Evolutionary conservation across 352 stramenopile genomes (phyloP).

Genomic region (Albugo laibachii): DNA sequence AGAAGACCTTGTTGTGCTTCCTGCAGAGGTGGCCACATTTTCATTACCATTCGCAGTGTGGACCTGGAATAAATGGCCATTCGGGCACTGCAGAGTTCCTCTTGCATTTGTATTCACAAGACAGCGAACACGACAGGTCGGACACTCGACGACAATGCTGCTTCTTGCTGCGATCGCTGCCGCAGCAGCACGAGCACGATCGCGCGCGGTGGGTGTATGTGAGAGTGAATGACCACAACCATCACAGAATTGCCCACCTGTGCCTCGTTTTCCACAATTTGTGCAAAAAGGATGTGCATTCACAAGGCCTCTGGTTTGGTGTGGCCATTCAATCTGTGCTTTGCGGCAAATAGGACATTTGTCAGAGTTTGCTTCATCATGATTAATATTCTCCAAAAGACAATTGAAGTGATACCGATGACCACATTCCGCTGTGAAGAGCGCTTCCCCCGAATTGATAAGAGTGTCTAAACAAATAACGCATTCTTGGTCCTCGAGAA

Average conservation of each 20-base stretch:
- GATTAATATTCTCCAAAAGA: conserved; percentile 75
- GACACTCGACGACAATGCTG: conserved; percentile 60
- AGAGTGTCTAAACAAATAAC: conserved; percentile 75
- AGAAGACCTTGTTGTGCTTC: not conserved
- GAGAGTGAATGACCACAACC: conserved; percentile 49
- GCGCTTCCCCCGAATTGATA: conserved; percentile 19
- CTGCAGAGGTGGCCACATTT: conserved; percentile 18
- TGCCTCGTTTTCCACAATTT: conserved; percentile 52
- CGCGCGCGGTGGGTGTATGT: conserved; percentile 48
- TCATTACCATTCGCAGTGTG: conserved; percentile 2
- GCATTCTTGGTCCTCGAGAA: conserved; percentile 23
- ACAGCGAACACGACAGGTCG: conserved; percentile 52
- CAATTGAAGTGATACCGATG: conserved; percentile 77
- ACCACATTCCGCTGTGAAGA: conserved; percentile 73
- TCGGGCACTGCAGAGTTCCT: conserved; percentile 51
- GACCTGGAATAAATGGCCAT: conserved; percentile 54
- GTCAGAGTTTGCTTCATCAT: conserved; percentile 75
- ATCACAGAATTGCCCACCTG: conserved; percentile 50
- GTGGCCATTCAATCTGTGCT: conserved; percentile 60
- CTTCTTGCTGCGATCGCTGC: conserved; percentile 26
- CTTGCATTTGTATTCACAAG: conserved; percentile 48
- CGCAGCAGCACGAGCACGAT: conserved; percentile 30
- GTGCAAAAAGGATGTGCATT: conserved; percentile 74
- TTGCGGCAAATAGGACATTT: conserved; percentile 80
- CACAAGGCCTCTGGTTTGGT: conserved; percentile 66